Evolutionary conservation across 129 eudicot genomes (phyloP), one percentile per base, ranked within the genome.

Genomic region (Flaveria ramosissima): DNA sequence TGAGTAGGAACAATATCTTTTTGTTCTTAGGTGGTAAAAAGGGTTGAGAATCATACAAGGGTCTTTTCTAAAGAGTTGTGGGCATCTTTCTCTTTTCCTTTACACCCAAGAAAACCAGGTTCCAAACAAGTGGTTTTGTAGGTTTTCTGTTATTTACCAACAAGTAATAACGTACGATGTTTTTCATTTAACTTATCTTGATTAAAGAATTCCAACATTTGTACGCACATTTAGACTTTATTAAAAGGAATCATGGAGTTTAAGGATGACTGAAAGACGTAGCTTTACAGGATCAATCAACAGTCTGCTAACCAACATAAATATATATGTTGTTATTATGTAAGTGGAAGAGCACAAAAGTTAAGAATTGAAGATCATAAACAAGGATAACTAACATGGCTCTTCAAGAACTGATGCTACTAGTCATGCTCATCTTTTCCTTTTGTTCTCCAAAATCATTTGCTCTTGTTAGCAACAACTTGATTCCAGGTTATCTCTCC

Each of bases 311-410:
- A 36, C 7, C 41, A 36, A 36, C 41, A 30, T 0, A 8, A 36
- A 36, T 36, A 36, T 36, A 36, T 36, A 5, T 72, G 11, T 41
- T 72, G 16, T 14, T 41, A 41, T 72, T 63, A 69, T 68, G 64
- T 27, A 77, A 63, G 50, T 70, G 67, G 41, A 75, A 48, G 48
- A 48, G 21, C 53, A 43, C 65, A 68, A 27, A 15, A 45, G 3
- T 45, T 20, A 21, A 74, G 17, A 67, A 66, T 52, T 39, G 36
- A 20, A 47, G 45, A 81, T 68, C 36, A 21, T 50, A 39, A 23
- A 57, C 17, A 39, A 50, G 6, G n/a, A 21, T 74, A 69, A 32
- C 20, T 75, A 71, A 70, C 50, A 77, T 83, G 86, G 86, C 83
- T 27, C 26, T 50, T 65, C 78, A 77, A 43, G 43, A 45, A n/a